A percentile compares a stretch with the other conserved stretches of the same genome.
These are phyloP conservation scores for Flaveria ramosissima DNA, from an alignment of 129 eudicot species.

Conservation along the genomic window DNA sequence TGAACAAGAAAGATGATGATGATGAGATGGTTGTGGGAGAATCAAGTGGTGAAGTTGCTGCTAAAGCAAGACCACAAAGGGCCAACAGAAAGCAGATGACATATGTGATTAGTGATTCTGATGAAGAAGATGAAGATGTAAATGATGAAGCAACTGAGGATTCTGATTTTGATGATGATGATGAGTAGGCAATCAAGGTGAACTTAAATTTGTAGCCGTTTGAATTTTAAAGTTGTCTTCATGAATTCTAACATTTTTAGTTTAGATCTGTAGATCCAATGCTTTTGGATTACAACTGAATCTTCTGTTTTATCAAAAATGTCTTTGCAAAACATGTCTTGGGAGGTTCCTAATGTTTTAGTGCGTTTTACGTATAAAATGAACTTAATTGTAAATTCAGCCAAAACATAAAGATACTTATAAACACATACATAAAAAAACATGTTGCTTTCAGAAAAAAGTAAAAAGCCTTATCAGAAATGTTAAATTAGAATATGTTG, in stretches of 20 bases:
- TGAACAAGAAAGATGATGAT: slow-evolving; percentile 22
- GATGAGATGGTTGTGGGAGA: slow-evolving; percentile 36
- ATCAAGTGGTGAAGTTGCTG: slow-evolving; percentile 37
- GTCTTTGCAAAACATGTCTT: not conserved
- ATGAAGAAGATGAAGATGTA: slow-evolving; percentile 33
- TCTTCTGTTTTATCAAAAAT: not conserved
- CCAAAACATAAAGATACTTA: too few species aligned
- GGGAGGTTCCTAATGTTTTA: too few species aligned
- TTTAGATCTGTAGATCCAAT: slow-evolving; percentile 2
- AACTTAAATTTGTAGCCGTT: slow-evolving; percentile 11
- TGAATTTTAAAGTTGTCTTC: slow-evolving; percentile 6
- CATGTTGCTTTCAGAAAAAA: too few species aligned
- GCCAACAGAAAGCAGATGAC: slow-evolving; percentile 48
- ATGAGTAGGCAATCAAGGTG: slow-evolving; percentile 3
- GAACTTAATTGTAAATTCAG: too few species aligned
- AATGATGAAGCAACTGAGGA: slow-evolving; percentile 37
- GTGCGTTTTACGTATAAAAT: too few species aligned
- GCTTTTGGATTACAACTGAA: not conserved
- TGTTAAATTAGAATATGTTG: too few species aligned
- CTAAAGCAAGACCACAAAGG: slow-evolving; percentile 66
- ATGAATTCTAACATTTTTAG: slow-evolving; percentile 1
- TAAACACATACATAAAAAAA: too few species aligned
- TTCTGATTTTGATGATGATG: slow-evolving; percentile 51
- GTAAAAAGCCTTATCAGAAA: too few species aligned
- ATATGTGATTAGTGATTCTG: slow-evolving; percentile 69